Conservation (phyloP, 2,329 filamentous ascomycete genomes). For the Aurifilum marmelostoma region DNA sequence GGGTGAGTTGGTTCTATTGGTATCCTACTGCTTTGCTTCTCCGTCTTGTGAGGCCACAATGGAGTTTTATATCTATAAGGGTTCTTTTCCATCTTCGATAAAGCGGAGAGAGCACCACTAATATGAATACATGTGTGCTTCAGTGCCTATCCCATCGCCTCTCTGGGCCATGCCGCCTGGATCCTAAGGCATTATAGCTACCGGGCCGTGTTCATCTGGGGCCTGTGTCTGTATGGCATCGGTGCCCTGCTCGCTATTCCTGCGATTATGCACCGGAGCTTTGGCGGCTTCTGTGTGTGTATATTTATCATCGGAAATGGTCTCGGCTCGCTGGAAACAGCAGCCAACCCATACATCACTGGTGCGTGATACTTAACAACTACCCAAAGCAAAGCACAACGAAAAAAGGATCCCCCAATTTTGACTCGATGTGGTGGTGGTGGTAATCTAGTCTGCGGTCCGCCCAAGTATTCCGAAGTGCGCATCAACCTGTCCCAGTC, state of each 20-base stretch:
- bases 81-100: no score
- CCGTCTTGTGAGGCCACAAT: no score
- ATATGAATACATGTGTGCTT: conserved; percentile 20
- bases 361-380: no score
- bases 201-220: conserved; percentile 67
- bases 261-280: conserved; percentile 64
- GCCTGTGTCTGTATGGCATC: conserved; percentile 67
- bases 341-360: conserved; percentile 75
- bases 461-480: conserved; percentile 71
- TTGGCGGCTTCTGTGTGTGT: conserved; percentile 72
- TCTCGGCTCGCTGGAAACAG: conserved; percentile 74
- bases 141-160: conserved; percentile 70
- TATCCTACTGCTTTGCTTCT: neutral
- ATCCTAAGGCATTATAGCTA: conserved; percentile 67
- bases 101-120: no score
- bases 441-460: conserved; percentile 48
- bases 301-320: conserved; percentile 78
- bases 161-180: conserved; percentile 68
- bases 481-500: conserved; percentile 78
- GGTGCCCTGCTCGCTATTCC: conserved; percentile 61
- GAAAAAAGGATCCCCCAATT: no score
- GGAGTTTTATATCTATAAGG: no score
- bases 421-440: neutral
- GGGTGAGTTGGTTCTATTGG: conserved; percentile 45
- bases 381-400: no score